Percentiles rank a stretch among this genome's conserved stretches.
Evolutionary conservation across 192 early-diverging fungal genomes (phyloP).

Genomic region (Diversispora eburnea): DNA sequence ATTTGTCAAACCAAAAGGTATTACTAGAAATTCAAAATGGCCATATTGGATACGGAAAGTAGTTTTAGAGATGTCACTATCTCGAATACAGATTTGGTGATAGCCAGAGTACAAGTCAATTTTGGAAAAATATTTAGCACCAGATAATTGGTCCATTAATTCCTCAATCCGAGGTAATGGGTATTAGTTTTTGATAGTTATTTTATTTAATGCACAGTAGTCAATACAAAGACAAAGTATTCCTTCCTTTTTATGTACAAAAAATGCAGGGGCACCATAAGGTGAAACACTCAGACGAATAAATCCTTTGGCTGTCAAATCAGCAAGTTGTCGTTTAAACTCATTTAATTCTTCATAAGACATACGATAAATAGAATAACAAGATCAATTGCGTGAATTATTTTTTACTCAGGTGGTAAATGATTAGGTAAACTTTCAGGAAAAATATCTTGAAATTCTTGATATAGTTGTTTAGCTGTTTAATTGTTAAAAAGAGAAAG

Average conservation of each 20-base stretch:
- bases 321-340: no score
- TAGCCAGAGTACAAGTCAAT: constrained; percentile 35
- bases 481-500: no score
- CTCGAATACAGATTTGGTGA: constrained; percentile 34
- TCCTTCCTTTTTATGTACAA: constrained; percentile 34
- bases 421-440: no score
- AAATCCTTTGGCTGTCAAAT: no score
- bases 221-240: constrained; percentile 41
- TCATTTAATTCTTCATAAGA: no score
- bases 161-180: constrained; percentile 40
- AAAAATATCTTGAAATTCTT: no score
- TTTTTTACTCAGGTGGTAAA: no score
- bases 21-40: constrained; percentile 51
- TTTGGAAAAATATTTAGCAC: constrained; percentile 18
- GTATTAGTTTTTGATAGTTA: constrained; percentile 44
- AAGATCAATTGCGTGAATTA: no score
- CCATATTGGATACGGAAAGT: constrained; percentile 43
- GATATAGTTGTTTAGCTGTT: no score
- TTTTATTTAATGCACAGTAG: constrained; percentile 45
- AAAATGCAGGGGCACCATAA: constrained; percentile 24
- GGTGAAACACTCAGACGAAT: constrained; percentile 24
- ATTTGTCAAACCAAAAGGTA: constrained; percentile 63
- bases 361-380: no score
- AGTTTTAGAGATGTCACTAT: constrained; percentile 38
- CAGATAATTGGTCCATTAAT: constrained; percentile 5